Evolutionary conservation across 1,284 basidiomycete genomes (phyloP), one percentile per base, ranked within the genome.

Genomic region (Ganoderma lingzhi): DNA sequence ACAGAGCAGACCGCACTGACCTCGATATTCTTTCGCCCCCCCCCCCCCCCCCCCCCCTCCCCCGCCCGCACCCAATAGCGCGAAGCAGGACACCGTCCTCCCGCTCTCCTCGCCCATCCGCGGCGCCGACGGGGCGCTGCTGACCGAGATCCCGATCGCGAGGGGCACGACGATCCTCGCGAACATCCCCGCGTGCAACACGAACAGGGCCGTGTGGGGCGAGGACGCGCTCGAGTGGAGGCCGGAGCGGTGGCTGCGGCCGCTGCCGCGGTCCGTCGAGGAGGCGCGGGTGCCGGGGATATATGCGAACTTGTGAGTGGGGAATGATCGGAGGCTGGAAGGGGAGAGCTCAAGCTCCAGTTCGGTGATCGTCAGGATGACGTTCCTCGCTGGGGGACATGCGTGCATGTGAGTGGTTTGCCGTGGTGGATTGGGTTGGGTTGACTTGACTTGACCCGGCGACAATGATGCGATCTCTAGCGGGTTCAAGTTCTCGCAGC

Each of bases 141-240:
- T 85, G 1, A 75, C 82, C 39, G 78, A 80, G 35, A 74, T 90
- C 19, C 66, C 80, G 0, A 77, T 85, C 9, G 73, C 76, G 28
- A 85, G 86, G 71, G 88, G 86, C 8, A 85, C 88, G 64, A 69
- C 88, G 0, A 66, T 84, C 14, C 78, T 89, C 42, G 42, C 42
- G 37, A 85, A 88, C 3, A 84, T 89, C 19, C 68, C 81, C 3
- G 77, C 80, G 0, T 74, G 88, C 62, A 89, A 91, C 74, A 75
- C 81, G 10, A 78, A 80, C 53, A 83, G 81, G 70, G 77, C 80
- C 2, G 77, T 89, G 3, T 90, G 89, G 88, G 88, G 89, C 8
- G 81, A 84, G 55, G 88, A 90, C 74, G 83, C 86, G 9, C 69
- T 73, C 32, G 84, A 87, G 66, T 90, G 86, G 80, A 85, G 78